Evolutionary conservation across 2,329 filamentous ascomycete species (phyloP).

Genomic region (Chalaropsis thielavioides): DNA sequence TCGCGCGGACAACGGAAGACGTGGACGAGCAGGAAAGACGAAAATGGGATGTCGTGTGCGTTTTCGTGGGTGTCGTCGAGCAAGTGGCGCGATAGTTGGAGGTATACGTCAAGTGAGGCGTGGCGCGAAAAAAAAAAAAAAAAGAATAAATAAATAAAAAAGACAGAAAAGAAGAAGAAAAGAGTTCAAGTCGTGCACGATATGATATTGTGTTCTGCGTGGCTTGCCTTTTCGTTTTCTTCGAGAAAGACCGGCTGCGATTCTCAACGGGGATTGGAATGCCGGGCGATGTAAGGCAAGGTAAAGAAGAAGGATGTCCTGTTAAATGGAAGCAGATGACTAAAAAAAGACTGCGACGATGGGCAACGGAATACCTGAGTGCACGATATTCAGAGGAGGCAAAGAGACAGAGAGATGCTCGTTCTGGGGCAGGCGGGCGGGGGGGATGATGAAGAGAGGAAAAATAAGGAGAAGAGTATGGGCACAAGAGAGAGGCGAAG

Average conservation of each 20-base stretch:
- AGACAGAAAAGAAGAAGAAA: background rate
- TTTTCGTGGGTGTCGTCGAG: too few species aligned
- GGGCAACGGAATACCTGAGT: background rate
- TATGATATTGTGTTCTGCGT: background rate
- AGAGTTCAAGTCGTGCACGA: background rate
- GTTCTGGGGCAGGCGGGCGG: too few species aligned
- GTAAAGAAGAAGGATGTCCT: background rate
- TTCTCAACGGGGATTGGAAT: background rate
- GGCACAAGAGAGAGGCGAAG: background rate
- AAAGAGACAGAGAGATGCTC: background rate
- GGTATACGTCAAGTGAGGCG: too few species aligned
- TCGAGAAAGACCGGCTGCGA: background rate
- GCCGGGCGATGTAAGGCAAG: background rate
- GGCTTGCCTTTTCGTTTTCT: background rate
- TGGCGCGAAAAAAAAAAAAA: too few species aligned
- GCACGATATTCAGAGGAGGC: background rate
- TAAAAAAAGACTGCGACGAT: background rate
- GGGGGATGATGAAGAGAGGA: too few species aligned
- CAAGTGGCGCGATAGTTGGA: too few species aligned
- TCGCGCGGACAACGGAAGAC: too few species aligned
- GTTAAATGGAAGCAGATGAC: background rate
- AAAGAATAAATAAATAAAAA: background rate
- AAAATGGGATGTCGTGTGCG: too few species aligned
- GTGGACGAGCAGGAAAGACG: too few species aligned
- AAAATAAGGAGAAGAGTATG: background rate